These are phyloP conservation scores for Apiotrichum laibachii DNA, from an alignment of 1,284 basidiomycete species.

Conservation along the genomic window DNA sequence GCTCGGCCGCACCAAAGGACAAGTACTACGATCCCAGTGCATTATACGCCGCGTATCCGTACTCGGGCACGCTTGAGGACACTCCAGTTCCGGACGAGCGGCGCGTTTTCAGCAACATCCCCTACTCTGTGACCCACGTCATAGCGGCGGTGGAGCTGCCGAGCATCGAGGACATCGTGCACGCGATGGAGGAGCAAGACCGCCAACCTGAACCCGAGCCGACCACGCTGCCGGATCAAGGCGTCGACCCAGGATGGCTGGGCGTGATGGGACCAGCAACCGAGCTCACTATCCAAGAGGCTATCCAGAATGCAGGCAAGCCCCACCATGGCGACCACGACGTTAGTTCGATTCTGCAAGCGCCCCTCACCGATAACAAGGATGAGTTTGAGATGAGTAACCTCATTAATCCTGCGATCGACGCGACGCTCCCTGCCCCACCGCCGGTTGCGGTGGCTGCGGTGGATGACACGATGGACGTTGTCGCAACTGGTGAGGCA, in stretches of 20 bases:
- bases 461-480: too few species aligned
- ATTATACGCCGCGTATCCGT: constrained; percentile 21
- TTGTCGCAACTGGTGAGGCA: too few species aligned
- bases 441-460: background rate
- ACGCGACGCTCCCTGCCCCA: background rate
- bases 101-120: constrained; percentile 33
- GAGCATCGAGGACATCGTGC: constrained; percentile 27
- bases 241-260: constrained; percentile 15
- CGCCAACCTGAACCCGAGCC: background rate
- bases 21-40: constrained; percentile 23
- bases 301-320: constrained; percentile 26
- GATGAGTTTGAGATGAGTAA: constrained; percentile 10
- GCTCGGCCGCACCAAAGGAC: constrained; percentile 35
- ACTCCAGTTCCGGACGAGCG: constrained; percentile 13
- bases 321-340: background rate
- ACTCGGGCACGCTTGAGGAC: constrained; percentile 9
- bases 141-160: constrained; percentile 43
- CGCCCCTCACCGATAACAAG: background rate
- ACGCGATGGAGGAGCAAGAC: constrained; percentile 31
- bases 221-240: background rate
- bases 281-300: constrained; percentile 34
- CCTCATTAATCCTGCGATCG: constrained; percentile 5
- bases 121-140: constrained; percentile 32
- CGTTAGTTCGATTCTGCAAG: background rate
- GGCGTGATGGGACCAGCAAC: constrained; percentile 17